Evolutionary conservation across 2,329 filamentous ascomycete species (phyloP).

Genomic region (Nigrograna mackinnonii): DNA sequence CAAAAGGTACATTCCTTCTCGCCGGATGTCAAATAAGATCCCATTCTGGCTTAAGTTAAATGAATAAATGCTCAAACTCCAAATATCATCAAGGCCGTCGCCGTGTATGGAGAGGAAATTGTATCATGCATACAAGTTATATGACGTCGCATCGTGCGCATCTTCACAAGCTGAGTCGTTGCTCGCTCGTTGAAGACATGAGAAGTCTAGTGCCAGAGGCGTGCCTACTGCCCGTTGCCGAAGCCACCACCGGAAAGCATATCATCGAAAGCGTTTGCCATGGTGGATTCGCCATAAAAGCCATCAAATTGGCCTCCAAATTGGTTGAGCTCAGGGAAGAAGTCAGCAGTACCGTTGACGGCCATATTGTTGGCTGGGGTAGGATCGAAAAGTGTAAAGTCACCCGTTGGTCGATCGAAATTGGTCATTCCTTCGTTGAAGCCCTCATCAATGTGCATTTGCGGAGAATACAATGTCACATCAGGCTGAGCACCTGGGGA

Average conservation of each 20-base stretch:
- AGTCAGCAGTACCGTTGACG: conserved; percentile 30
- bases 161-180: no score
- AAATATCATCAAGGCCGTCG: no score
- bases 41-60: no score
- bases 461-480: conserved; percentile 70
- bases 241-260: conserved; percentile 28
- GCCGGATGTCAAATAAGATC: no score
- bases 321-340: conserved; percentile 36
- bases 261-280: conserved; percentile 25
- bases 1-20: no score
- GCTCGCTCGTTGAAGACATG: no score
- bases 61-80: no score
- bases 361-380: conserved; percentile 24
- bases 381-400: conserved; percentile 65
- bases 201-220: conserved; percentile 6
- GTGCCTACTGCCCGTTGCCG: conserved; percentile 25
- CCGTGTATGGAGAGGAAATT: no score
- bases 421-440: conserved; percentile 58
- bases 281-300: conserved; percentile 27
- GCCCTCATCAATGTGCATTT: conserved; percentile 65
- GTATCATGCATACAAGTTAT: no score
- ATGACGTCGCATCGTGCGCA: no score
- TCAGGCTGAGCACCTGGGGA: conserved; percentile 71
- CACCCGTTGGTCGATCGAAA: conserved; percentile 44
- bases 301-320: conserved; percentile 45